Evolutionary conservation across 2,329 filamentous ascomycete species (phyloP), one percentile per base, ranked within the genome.

Genomic region (Colletotrichum ledebouriae): DNA sequence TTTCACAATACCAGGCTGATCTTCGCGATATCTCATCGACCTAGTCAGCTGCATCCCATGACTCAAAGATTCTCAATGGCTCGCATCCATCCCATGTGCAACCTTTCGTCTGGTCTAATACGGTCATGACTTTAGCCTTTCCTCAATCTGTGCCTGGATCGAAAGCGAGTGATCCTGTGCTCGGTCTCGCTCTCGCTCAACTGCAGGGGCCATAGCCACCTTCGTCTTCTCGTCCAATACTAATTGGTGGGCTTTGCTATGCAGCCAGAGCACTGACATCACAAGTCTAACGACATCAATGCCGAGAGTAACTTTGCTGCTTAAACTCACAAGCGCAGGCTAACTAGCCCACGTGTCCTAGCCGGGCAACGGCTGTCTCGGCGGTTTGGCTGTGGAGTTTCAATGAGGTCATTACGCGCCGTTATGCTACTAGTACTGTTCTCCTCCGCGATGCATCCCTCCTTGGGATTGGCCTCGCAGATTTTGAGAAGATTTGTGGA

Each of bases 401-500:
- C 33, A 34, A 46, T 49, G 59, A 50, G n/a, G 58, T 53, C 52
- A 53, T 52, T 15, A 22, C 46, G 13, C 53, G 46, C 33, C 34
- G 22, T 12, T 33, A 20, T 33, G 39, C 13, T 47, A 53, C 41
- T 20, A 33, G 53, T 46, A 37, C 39, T 39, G 4, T 39, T 62
- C 22, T 17, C 11, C 33, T 25, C 50, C 61, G 55, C 61, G 55
- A 68, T 46, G 25, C 22, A 59, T 6, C 22, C 47, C 47, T 13
- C 59, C 33, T 59, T 55, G 47, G 47, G 55, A 59, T 60, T 50
- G 41, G 65, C 20, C 39, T 49, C 33, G 39, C 49, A 50, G 47
- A 11, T 22, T 15, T 15, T 37, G 13, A 3, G 20, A 13, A 25
- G 20, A 17, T n/a, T 17, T 12, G 25, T 49, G 60, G 39, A 49